Evolutionary conservation across 768 basidiomycete genomes (phyloP).

Genomic region (Leccinum broughii): DNA sequence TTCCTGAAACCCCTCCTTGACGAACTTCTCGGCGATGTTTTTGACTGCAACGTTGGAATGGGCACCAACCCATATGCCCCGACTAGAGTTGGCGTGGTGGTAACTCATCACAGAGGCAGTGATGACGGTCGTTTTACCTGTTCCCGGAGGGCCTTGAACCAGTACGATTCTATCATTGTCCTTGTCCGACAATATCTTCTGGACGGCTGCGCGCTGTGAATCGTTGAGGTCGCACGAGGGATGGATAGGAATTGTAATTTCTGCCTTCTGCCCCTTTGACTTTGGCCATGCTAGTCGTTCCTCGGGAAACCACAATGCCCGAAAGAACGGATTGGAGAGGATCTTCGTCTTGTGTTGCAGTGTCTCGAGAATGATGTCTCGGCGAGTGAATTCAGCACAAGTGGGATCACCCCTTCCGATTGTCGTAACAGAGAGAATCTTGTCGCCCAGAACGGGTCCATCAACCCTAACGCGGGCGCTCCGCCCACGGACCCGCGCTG

Average conservation of each 20-base stretch:
- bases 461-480: slow-evolving; percentile 16
- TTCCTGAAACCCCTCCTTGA: slow-evolving; percentile 28
- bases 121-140: slow-evolving; percentile 47
- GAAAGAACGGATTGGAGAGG: slow-evolving; percentile 27
- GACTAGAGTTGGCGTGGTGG: slow-evolving; percentile 5
- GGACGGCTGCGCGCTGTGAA: slow-evolving; percentile 31
- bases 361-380: slow-evolving; percentile 21
- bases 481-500: slow-evolving; percentile 37
- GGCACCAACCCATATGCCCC: slow-evolving; percentile 41
- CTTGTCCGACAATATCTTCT: slow-evolving; percentile 27
- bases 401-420: slow-evolving; percentile 58
- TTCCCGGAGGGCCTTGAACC: slow-evolving; percentile 42
- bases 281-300: slow-evolving; percentile 21
- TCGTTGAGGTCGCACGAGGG: slow-evolving; percentile 17
- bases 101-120: slow-evolving; percentile 36
- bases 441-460: too few species aligned
- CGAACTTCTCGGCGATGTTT: slow-evolving; percentile 50
- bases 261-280: not conserved
- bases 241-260: not conserved
- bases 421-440: slow-evolving; percentile 41
- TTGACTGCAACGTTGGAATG: slow-evolving; percentile 55
- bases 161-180: slow-evolving; percentile 24
- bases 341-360: slow-evolving; percentile 22
- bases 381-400: slow-evolving; percentile 45
- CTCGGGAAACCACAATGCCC: slow-evolving; percentile 29